Conservation (phyloP, 2,329 filamentous ascomycete species). For the Plenodomus lindquistii region DNA sequence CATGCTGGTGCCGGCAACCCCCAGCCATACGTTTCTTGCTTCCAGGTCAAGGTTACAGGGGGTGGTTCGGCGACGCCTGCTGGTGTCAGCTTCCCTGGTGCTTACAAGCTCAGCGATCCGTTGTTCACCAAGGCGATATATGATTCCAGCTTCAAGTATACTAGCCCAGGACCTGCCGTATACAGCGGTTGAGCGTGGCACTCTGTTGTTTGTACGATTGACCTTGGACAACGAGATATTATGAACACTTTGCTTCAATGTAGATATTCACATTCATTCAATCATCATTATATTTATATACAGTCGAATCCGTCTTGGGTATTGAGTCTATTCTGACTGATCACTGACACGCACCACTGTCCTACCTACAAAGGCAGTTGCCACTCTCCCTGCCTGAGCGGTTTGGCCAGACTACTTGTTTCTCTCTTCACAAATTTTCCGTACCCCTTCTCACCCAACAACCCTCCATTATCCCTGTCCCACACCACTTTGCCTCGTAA, state of each 20-base stretch:
- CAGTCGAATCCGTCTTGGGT: not conserved
- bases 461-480: constrained; percentile 59
- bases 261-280: not conserved
- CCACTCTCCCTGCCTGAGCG: constrained; percentile 24
- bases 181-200: constrained; percentile 32
- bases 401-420: constrained; percentile 44
- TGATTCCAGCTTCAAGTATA: constrained; percentile 39
- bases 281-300: not conserved
- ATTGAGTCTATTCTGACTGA: not conserved
- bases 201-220: not conserved
- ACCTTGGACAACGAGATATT: not conserved
- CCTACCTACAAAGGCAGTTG: constrained; percentile 15
- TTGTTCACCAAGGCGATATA: constrained; percentile 43
- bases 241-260: not conserved
- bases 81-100: constrained; percentile 42
- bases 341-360: not conserved
- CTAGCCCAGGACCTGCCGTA: constrained; percentile 39
- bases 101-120: constrained; percentile 38
- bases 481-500: constrained; percentile 62
- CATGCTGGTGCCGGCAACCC: constrained; percentile 37
- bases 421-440: constrained; percentile 56
- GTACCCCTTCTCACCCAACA: constrained; percentile 52
- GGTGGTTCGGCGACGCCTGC: constrained; percentile 38
- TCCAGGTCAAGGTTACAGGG: constrained; percentile 44
- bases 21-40: constrained; percentile 43